Base-by-base conservation (phyloP, 2,329 filamentous ascomycete genomes). In the Fusarium tanahbumbuense region DNA sequence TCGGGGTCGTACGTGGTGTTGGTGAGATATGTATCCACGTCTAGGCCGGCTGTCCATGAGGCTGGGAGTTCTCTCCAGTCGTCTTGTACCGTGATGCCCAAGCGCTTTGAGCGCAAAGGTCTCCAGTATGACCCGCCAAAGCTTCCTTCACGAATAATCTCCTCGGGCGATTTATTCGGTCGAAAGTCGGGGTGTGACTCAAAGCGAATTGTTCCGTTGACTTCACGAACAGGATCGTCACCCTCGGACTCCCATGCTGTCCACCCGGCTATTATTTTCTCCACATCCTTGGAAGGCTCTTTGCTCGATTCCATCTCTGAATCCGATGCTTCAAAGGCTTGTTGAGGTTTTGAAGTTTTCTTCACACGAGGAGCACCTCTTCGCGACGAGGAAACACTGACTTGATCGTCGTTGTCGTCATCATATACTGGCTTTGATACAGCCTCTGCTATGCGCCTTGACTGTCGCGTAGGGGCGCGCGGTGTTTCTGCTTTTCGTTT, bases 81-180 rank as follows among this genome's bases (percentile, higher is more conserved):
- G 20, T 42, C 61, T 16, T 49, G 11, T 2, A 66, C 27, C 2
- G 48, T 66, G 7, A 41, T 37, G 0, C 10, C 22, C 1, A 66
- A 30, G 10, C 23, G 37, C 5, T 66, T 66, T 0, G 63, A 66
- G 30, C 44, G 54, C 0, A 66, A 20, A 2, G 63, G 55, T 8
- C 63, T 30, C 63, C 63, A 66, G 12, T 66, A 66, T 10, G 63
- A 66, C 13, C 61, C 63, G 0, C 63, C 63, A 23, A 66, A 66
- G n/a, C 61, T 66, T 34, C 63, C 63, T 10, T 66, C 63, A 0
- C 63, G 63, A 0, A 66, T 66, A 9, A 66, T 66, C 4, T 66
- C 61, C 2, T 66, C 42, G 2, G 63, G 63, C 3, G 63, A 66
- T 41, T 66, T 66, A 7, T 66, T 66, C 2, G 63, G 63, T 5